A percentile compares a stretch with the other conserved stretches of the same genome.
phyloP scores from a whole-genome alignment of 108 stramenopile species.

The Cyclotella kingstonii region DNA sequence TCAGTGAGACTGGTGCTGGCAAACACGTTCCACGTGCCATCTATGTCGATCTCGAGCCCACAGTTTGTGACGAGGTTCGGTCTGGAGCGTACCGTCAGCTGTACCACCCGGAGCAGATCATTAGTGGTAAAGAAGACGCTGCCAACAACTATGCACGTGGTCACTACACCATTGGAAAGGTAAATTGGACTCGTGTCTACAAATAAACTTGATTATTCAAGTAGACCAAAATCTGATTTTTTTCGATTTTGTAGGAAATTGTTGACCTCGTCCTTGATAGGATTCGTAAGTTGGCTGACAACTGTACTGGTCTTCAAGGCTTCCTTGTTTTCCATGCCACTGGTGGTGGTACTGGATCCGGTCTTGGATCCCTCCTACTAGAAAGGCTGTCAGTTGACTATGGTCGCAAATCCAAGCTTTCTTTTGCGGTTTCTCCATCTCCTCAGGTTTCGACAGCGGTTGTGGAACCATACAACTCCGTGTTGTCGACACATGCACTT shows the following conservation, averaged over 20 bases:
- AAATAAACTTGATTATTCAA: too few relatives aligned
- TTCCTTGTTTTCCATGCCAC: constrained; percentile 99
- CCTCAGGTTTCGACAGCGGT: constrained; percentile 95
- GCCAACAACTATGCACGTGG: constrained; percentile 99
- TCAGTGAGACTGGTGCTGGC: constrained; percentile 95
- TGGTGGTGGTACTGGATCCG: constrained; percentile 99
- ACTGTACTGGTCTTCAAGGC: constrained; percentile 98
- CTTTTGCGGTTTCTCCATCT: constrained; percentile 94
- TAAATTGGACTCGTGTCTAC: neutral
- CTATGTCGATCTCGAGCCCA: constrained; percentile 97
- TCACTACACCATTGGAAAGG: constrained; percentile 98
- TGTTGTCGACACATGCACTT: constrained; percentile 93
- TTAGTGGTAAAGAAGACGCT: constrained; percentile 99
- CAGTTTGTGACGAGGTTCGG: constrained; percentile 95
- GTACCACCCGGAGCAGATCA: constrained; percentile 99
- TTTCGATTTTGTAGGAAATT: constrained; percentile 67
- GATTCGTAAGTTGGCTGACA: constrained; percentile 98
- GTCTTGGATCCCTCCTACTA: constrained; percentile 96
- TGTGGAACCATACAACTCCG: constrained; percentile 97
- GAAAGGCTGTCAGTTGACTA: constrained; percentile 98
- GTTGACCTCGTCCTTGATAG: constrained; percentile 97
- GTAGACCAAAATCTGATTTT: constrained; percentile 3
- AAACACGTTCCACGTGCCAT: constrained; percentile 99
- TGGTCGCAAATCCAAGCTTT: constrained; percentile 99
- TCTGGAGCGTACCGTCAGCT: constrained; percentile 87